Evolutionary conservation across 2,329 filamentous ascomycete genomes (phyloP).

Genomic region (Penicillium corylophilum): DNA sequence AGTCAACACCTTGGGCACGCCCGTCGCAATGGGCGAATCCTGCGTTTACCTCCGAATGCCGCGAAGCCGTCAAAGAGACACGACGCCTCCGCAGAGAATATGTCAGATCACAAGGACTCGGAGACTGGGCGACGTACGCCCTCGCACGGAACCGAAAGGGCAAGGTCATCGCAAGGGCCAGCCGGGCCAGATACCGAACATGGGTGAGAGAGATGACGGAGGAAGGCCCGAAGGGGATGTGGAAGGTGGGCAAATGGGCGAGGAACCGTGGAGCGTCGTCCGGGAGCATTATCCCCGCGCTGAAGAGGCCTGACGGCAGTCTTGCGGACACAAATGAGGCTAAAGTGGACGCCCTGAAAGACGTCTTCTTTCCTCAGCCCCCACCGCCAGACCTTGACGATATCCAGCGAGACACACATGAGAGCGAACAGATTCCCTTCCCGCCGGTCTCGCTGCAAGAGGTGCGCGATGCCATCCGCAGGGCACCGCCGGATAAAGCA

Average conservation of each 20-base stretch:
- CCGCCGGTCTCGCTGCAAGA: background rate
- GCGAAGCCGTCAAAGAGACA: background rate
- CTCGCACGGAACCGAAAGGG: background rate
- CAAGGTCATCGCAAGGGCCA: background rate
- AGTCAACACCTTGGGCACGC: background rate
- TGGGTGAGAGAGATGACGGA: background rate
- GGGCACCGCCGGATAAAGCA: background rate
- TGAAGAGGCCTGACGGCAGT: background rate
- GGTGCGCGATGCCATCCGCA: background rate
- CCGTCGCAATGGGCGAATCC: background rate
- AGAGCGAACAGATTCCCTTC: background rate
- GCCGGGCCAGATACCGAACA: background rate
- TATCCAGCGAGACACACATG: background rate
- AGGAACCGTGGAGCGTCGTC: background rate
- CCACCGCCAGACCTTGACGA: background rate
- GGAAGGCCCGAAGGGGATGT: background rate
- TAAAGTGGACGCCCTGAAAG: background rate
- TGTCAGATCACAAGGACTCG: background rate
- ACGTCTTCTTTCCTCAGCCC: constrained; percentile 5
- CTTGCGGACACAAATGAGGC: background rate
- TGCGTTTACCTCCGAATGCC: background rate
- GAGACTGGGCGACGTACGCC: background rate
- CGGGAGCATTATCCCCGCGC: constrained; percentile 2
- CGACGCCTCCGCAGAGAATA: background rate
- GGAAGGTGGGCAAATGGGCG: constrained; percentile 3